Evolutionary conservation across 768 basidiomycete species (phyloP).

Genomic region (Ramaria sp.): DNA sequence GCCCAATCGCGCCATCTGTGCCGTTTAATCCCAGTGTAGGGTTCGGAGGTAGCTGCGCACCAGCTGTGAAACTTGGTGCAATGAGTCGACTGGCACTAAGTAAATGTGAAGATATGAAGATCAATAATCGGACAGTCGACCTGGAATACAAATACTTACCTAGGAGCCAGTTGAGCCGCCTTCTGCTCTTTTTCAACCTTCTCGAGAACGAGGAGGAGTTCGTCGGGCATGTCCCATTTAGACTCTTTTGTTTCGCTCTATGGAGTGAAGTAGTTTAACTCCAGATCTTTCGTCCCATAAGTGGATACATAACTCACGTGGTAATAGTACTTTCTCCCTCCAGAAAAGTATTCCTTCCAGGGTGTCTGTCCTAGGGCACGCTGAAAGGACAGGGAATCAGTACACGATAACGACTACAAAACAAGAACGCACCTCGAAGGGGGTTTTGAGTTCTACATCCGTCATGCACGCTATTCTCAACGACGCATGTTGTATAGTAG

Average conservation of each 20-base stretch:
- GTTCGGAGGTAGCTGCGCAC: conserved; percentile 31
- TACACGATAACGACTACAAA: background rate
- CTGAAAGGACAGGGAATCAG: conserved; percentile 27
- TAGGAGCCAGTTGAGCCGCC: conserved; percentile 25
- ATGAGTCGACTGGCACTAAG: conserved; percentile 25
- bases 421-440: conserved; percentile 61
- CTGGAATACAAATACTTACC: conserved; percentile 20
- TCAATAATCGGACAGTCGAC: background rate
- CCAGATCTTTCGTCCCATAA: background rate
- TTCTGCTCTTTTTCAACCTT: conserved; percentile 72
- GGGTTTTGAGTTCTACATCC: conserved; percentile 70
- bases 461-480: background rate
- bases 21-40: conserved; percentile 26
- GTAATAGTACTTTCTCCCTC: conserved; percentile 85
- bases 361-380: conserved; percentile 79
- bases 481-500: conserved; percentile 6
- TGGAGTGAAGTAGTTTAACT: conserved; percentile 4
- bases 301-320: conserved; percentile 38
- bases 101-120: background rate
- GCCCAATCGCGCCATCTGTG: conserved; percentile 26
- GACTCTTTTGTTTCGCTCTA: conserved; percentile 85
- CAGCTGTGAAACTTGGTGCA: conserved; percentile 10
- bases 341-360: conserved; percentile 96
- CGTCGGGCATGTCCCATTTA: conserved; percentile 97
- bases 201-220: conserved; percentile 73